Base-by-base conservation (phyloP, 2,329 filamentous ascomycete genomes). In the Monosporascus sp. region DNA sequence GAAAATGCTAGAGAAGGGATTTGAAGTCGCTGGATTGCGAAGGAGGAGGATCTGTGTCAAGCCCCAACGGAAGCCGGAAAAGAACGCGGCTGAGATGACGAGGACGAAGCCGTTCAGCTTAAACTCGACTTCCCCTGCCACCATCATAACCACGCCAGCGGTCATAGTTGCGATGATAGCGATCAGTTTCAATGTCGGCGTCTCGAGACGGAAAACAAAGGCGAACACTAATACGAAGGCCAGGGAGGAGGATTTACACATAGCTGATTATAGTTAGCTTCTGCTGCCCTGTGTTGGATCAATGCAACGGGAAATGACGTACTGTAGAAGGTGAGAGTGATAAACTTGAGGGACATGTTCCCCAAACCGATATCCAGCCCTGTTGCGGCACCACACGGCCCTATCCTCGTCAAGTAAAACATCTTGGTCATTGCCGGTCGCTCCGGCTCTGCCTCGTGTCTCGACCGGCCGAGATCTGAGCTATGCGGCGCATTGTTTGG, bases 231-330 rank as follows among this genome's bases (percentile, higher is more conserved):
- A 85, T 52, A 99, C 94, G 68, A 97, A 99, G 45, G 90, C 92
- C 22, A 99, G 82, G 17, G 93, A 90, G 9, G 92, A 97, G 6
- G 93, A 97, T 80, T 99, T 99, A 75, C 94, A 97, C 94, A 99
- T 97, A 55, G 94, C 85, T 87, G 58, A 22, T 26, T 14, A 16
- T 7, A 38, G 60, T 70, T 56, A 71, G 66, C 52, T 43, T 58
- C 53, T 50, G 58, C 50, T 50, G 44, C 24, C 2, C 5, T 14
- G n/a, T 37, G 35, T 46, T 27, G n/a, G 27, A 38, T 35, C 1
- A 14, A 40, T 37, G 38, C 20, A 24, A 24, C n/a, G 17, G 31
- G 14, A 6, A 19, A 38, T 45, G 44, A 74, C 82, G 60, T 78
- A 86, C 85, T 99, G 73, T 96, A 96, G 70, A 99, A 99, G 9